A percentile compares a stretch with the other conserved stretches of the same genome.
Evolutionary conservation across 345 rosid species (phyloP).

Genomic region (Ailanthus altissimus): DNA sequence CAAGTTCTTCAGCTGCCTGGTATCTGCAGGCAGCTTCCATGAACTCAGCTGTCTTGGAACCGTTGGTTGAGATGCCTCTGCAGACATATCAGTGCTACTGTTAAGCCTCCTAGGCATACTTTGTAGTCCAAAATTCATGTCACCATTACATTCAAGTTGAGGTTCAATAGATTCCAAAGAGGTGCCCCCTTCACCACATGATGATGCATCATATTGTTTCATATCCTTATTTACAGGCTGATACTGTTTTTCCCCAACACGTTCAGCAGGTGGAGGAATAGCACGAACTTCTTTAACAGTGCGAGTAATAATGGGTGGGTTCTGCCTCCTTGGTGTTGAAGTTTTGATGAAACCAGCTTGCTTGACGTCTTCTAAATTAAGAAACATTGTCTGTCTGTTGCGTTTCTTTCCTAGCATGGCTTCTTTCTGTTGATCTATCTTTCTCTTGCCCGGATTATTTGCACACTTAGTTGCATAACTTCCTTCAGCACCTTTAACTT

Average conservation of each 20-base stretch:
- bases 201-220: conserved; percentile 55
- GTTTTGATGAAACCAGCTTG: conserved; percentile 77
- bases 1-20: conserved; percentile 52
- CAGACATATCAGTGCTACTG: conserved; percentile 54
- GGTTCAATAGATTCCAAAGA: conserved; percentile 50
- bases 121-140: conserved; percentile 46
- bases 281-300: conserved; percentile 73
- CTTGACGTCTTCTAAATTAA: conserved; percentile 90
- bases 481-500: conserved; percentile 82
- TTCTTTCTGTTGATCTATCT: conserved; percentile 89
- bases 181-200: conserved; percentile 49
- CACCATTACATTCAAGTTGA: conserved; percentile 70
- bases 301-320: conserved; percentile 58
- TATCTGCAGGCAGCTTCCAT: conserved; percentile 73
- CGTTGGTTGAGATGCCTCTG: conserved; percentile 51
- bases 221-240: conserved; percentile 52
- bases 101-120: conserved; percentile 62
- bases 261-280: conserved; percentile 49
- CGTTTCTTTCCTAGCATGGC: conserved; percentile 98
- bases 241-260: conserved; percentile 51
- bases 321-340: conserved; percentile 79
- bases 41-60: conserved; percentile 67
- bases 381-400: conserved; percentile 85
- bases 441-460: conserved; percentile 75
- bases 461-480: conserved; percentile 69